Evolutionary conservation across 768 basidiomycete species (phyloP).

Genomic region (Galerina marginata): DNA sequence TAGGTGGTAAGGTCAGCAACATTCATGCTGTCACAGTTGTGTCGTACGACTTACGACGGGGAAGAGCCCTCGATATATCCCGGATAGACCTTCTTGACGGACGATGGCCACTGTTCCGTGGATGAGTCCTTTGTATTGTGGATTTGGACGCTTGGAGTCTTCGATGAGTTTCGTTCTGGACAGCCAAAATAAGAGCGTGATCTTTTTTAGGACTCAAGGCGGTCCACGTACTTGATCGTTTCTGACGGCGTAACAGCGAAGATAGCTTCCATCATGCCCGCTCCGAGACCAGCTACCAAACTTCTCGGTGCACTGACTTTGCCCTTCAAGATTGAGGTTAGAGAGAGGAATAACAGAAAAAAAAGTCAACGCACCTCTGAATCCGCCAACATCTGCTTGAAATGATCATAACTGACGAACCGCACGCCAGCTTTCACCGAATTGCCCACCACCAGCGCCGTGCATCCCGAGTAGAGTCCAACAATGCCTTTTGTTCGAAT

Average conservation of each 20-base stretch:
- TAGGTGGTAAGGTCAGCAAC: conserved; percentile 34
- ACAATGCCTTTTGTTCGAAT: conserved; percentile 73
- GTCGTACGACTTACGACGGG: conserved; percentile 73
- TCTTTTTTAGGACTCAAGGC: background rate
- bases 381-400: conserved; percentile 85
- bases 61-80: conserved; percentile 90
- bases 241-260: conserved; percentile 97
- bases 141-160: conserved; percentile 84
- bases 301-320: conserved; percentile 89
- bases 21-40: background rate
- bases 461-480: conserved; percentile 94
- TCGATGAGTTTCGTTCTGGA: conserved; percentile 95
- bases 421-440: conserved; percentile 94
- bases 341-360: background rate
- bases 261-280: conserved; percentile 91
- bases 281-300: conserved; percentile 80
- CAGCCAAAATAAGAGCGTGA: background rate
- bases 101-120: conserved; percentile 87
- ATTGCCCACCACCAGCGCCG: conserved; percentile 90
- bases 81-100: conserved; percentile 80
- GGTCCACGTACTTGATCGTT: conserved; percentile 86
- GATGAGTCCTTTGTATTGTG: conserved; percentile 84
- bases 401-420: conserved; percentile 93
- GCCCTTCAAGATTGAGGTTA: conserved; percentile 57
- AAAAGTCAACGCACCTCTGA: conserved; percentile 59